phyloP scores from a whole-genome alignment of 73 alveolate species.

The Tetrahymena malaccensis region DNA sequence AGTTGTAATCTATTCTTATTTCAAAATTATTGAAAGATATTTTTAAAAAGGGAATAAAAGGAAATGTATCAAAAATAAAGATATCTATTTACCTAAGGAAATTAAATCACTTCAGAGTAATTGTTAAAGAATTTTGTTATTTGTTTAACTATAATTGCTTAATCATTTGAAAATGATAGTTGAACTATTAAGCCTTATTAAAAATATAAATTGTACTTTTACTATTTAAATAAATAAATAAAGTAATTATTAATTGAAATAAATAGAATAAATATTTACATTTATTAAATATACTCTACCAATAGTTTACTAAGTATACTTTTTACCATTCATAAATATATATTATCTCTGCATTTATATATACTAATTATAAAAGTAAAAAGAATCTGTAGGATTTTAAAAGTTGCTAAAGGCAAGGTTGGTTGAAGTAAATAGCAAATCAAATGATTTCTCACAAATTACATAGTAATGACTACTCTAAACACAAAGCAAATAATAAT shows the following conservation, averaged over 20 bases:
- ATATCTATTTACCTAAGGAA: not conserved
- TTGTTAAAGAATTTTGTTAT: not conserved
- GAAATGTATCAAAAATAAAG: too few relatives aligned
- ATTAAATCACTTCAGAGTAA: not conserved
- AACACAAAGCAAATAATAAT: not conserved
- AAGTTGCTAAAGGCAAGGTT: not conserved
- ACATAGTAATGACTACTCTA: too few relatives aligned
- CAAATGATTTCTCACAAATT: not conserved
- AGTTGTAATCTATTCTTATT: too few relatives aligned
- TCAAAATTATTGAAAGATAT: too few relatives aligned
- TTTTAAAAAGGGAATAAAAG: too few relatives aligned
- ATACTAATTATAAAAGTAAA: too few relatives aligned
- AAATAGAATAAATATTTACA: not conserved
- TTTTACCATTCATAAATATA: not conserved
- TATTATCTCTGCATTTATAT: not conserved
- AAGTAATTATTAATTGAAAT: too few relatives aligned
- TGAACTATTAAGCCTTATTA: not conserved
- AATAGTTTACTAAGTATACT: not conserved
- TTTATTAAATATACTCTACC: not conserved
- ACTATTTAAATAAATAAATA: not conserved
- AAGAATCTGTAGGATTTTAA: not conserved
- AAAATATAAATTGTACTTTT: not conserved
- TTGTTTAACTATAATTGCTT: not conserved
- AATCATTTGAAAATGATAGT: not conserved
- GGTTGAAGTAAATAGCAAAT: not conserved